These are phyloP conservation scores for Penicillium psychrosexuale DNA, from an alignment of 2,329 filamentous ascomycete genomes.

Conservation along the genomic window DNA sequence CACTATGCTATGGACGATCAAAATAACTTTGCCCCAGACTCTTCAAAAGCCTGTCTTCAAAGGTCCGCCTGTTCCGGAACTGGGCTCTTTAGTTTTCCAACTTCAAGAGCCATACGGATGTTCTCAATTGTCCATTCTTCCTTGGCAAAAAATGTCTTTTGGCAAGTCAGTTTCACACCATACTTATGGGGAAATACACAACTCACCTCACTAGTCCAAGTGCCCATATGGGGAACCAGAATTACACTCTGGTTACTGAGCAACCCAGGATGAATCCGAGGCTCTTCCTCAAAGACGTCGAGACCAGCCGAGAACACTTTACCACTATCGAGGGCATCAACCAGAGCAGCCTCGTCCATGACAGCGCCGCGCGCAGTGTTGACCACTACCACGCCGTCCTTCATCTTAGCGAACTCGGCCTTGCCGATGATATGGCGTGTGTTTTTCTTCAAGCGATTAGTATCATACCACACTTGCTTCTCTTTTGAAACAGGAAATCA, in stretches of 20 bases:
- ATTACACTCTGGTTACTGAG: slow-evolving; percentile 68
- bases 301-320: slow-evolving; percentile 69
- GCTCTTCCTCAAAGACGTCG: slow-evolving; percentile 82
- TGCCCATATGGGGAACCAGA: slow-evolving; percentile 82
- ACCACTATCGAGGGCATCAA: slow-evolving; percentile 66
- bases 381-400: slow-evolving; percentile 70
- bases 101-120: slow-evolving; percentile 60
- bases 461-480: background rate
- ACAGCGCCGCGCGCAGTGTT: slow-evolving; percentile 82
- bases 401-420: slow-evolving; percentile 72
- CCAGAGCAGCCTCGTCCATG: slow-evolving; percentile 77
- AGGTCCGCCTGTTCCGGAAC: slow-evolving; percentile 68
- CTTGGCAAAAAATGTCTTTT: slow-evolving; percentile 58
- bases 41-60: slow-evolving; percentile 32
- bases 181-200: background rate
- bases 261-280: slow-evolving; percentile 69
- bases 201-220: slow-evolving; percentile 65
- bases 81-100: slow-evolving; percentile 62
- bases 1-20: background rate
- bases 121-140: slow-evolving; percentile 74
- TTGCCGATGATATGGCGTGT: slow-evolving; percentile 74
- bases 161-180: background rate
- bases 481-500: slow-evolving; percentile 19
- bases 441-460: slow-evolving; percentile 45
- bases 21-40: background rate